Evolutionary conservation across 2,329 filamentous ascomycete genomes (phyloP), one percentile per base, ranked within the genome.

Genomic region (Macroventuria anomochaeta): DNA sequence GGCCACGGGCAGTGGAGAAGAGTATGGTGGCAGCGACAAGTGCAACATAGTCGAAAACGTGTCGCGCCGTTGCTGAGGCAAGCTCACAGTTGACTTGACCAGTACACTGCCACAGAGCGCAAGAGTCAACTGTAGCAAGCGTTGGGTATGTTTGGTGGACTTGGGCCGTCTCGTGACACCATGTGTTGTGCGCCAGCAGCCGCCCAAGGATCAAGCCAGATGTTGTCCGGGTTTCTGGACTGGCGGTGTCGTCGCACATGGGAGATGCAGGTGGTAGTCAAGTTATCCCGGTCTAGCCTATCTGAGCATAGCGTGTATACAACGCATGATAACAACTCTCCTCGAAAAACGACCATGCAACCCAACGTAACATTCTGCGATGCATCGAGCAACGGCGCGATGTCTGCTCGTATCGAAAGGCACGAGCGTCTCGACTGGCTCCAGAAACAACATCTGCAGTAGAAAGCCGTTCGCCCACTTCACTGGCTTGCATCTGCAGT

Each of bases 1-100:
- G 66, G 61, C 0, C 65, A 72, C 5, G 71, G 65, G 2, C 69
- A 77, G 43, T 84, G 80, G 78, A 80, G 85, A 63, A 79, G 78
- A 55, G 84, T 85, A 20, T 93, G 90, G 90, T 78, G 76, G 62
- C 90, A 93, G 76, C 75, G 72, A 13, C 79, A 85, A 55, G 73
- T 84, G 36, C 78, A 79, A 38, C 82, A 83, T 57, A 88, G 84
- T 65, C 78, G 85, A 58, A 88, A 88, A 72, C 81, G 83, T 72
- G 84, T 88, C 42, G 85, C 80, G 13, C 85, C 85, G 46, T 63
- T 87, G 65, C 63, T 87, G 43, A 78, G 85, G 58, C 76, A 79
- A 58, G 78, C 79, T 46, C 67, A 73, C 58, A 34, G 26, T 40
- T 65, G 50, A 53, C 42, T 23, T n/a, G 11, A 5, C 5, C 31